phyloP scores from a whole-genome alignment of 2,329 filamentous ascomycete genomes.

The Nemania sp. region DNA sequence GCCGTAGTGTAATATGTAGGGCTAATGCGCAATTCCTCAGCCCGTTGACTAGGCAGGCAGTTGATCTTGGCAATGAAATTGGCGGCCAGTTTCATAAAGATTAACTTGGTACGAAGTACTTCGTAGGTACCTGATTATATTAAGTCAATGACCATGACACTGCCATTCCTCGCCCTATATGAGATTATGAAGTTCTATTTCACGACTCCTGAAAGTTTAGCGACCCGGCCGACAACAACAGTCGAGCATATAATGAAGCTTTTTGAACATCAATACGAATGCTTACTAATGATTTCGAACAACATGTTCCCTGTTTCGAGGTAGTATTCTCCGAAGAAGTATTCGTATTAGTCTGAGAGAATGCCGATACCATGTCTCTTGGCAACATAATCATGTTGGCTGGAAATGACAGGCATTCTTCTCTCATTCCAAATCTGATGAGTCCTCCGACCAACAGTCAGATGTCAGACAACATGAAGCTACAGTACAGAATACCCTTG shows the following conservation, averaged over 20 bases:
- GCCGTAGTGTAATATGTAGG: background rate
- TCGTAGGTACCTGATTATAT: no score
- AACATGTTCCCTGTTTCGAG: background rate
- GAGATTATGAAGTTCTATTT: no score
- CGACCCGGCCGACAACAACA: no score
- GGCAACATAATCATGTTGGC: conserved; percentile 11
- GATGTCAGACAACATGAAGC: background rate
- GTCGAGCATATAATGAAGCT: no score
- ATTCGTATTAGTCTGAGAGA: background rate
- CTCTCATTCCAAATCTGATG: conserved; percentile 18
- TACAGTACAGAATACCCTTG: background rate
- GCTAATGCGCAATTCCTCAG: background rate
- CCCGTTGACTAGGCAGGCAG: no score
- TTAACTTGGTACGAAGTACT: no score
- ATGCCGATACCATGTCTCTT: conserved; percentile 3
- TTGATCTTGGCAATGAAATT: background rate
- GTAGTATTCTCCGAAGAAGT: background rate
- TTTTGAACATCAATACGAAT: no score
- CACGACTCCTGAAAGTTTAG: no score
- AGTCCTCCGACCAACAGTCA: conserved; percentile 15
- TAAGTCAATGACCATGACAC: background rate
- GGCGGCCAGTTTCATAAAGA: background rate
- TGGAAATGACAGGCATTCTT: conserved; percentile 1
- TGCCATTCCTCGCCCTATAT: background rate
- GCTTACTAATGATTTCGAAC: no score